Conservation (phyloP, 192 early-diverging fungal genomes). For the Umbelopsis vinacea region DNA sequence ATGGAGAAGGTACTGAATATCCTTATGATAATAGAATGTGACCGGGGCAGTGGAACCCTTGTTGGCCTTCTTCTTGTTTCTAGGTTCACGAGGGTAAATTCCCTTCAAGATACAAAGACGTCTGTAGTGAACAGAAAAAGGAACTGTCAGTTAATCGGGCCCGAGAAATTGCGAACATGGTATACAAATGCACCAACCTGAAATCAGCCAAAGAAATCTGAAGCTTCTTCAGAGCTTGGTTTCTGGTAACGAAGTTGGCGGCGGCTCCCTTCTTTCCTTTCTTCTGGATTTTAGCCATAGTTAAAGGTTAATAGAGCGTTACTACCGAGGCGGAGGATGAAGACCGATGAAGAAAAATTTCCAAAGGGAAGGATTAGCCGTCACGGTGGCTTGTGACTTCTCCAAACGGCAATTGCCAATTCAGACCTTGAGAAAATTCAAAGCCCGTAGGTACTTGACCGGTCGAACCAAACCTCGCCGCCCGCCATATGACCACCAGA, state of each 20-base stretch:
- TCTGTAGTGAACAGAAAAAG: constrained; percentile 43
- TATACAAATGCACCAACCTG: constrained; percentile 55
- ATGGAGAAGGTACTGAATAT: constrained; percentile 93
- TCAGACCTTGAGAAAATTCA: background rate
- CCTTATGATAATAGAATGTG: constrained; percentile 94
- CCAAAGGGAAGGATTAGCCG: background rate
- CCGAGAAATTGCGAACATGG: background rate
- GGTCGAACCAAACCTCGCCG: background rate
- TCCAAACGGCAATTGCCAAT: background rate
- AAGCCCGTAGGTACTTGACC: background rate
- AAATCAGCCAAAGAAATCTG: constrained; percentile 94
- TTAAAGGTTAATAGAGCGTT: constrained; percentile 14
- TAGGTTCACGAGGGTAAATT: constrained; percentile 96
- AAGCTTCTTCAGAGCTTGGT: constrained; percentile 91
- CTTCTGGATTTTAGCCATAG: constrained; percentile 71
- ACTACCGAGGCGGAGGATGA: background rate
- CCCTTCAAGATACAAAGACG: constrained; percentile 99
- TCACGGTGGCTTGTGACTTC: constrained; percentile 1
- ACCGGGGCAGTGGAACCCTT: constrained; percentile 84
- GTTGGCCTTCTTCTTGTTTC: constrained; percentile 91
- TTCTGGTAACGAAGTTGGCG: constrained; percentile 88
- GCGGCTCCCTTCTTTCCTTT: constrained; percentile 92
- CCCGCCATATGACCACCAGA: background rate
- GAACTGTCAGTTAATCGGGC: background rate
- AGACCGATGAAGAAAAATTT: constrained; percentile 21